Evolutionary conservation across 176 grass and related monocot species (phyloP).

Genomic region (Carex scoparia): DNA sequence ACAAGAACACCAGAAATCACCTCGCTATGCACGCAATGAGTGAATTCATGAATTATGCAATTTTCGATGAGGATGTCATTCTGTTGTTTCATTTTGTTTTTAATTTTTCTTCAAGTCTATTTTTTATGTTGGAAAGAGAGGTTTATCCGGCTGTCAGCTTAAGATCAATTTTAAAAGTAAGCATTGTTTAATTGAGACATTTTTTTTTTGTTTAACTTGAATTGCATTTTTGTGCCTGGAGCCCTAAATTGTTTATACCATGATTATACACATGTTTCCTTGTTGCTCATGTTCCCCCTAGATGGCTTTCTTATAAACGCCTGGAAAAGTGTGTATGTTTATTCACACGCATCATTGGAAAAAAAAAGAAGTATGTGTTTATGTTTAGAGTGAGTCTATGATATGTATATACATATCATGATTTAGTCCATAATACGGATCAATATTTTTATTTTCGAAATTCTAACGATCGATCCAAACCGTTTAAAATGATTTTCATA

Average conservation of each 20-base stretch:
- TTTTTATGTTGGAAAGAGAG: neutral
- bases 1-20: slow-evolving; percentile 15
- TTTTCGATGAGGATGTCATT: slow-evolving; percentile 13
- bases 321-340: neutral
- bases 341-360: neutral
- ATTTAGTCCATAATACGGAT: too few species aligned
- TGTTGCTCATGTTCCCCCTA: neutral
- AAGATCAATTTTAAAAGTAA: neutral
- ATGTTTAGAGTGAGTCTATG: too few species aligned
- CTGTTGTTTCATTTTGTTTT: neutral
- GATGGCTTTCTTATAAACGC: neutral
- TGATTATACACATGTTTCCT: neutral
- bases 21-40: neutral
- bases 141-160: neutral
- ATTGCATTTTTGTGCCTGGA: neutral
- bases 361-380: too few species aligned
- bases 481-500: too few species aligned
- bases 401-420: too few species aligned
- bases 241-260: neutral
- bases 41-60: neutral
- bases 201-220: slow-evolving; percentile 5
- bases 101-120: neutral
- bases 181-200: neutral
- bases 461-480: too few species aligned
- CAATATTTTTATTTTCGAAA: too few species aligned